Evolutionary conservation across 371 early-diverging fungal genomes (phyloP), one percentile per base, ranked within the genome.

Genomic region (Haplosporangium sp.): DNA sequence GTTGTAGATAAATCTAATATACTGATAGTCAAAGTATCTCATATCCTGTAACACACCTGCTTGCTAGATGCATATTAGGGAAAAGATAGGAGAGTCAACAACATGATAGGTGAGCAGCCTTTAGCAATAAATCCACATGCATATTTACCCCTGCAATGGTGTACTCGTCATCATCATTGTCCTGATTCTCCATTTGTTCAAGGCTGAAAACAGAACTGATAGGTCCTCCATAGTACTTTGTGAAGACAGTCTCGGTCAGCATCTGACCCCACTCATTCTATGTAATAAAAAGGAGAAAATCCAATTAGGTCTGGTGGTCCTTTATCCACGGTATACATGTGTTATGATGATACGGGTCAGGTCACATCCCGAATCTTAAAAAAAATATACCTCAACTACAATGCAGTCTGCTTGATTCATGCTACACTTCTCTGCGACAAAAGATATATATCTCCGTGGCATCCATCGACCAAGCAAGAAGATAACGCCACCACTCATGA

Each of bases 1-100:
- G 77, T 97, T 94, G 77, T 88, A 95, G n/a, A 95, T 93, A 70
- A 97, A 91, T 52, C 94, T 90, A 71, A 94, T 91, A 83, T 96
- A 94, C 35, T 94, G 93, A 84, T 94, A 92, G 59, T 94, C 92
- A 48, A 93, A 91, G 72, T 88, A 83, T 19, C 85, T 85, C 71
- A 91, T 71, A 40, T 87, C 65, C 53, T 76, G 76, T 60, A 84
- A 27, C 47, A 70, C 63, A 40, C 58, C 69, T 20, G 72, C 53
- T 1, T 70, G 40, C 72, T 70, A 40, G 10, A 62, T 40, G 60
- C 48, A 39, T 11, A 15, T 10, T 13, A 55, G 45, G 48, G 5
- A 27, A 62, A 62, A 20, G 39, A 47, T 45, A 42, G 15, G 40
- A 59, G 27, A n/a, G n/a, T 59, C n/a, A 57, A 57, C 35, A 59